Evolutionary conservation across 2,329 filamentous ascomycete species (phyloP).

Genomic region (Orbilia javanica): DNA sequence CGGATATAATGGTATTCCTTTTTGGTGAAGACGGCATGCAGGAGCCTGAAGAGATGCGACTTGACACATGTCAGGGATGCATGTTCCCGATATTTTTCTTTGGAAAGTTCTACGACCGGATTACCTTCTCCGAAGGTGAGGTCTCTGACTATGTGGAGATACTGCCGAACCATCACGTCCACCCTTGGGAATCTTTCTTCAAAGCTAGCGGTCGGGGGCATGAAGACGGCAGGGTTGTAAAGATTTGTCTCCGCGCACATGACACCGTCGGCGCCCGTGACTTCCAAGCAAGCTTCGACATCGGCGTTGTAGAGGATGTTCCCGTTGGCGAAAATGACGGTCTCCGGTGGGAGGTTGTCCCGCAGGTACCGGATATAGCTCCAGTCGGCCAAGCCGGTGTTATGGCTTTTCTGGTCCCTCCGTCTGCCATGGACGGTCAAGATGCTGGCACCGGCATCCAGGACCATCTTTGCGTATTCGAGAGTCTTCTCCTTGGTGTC

Average conservation of each 20-base stretch:
- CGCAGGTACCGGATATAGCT: slow-evolving; percentile 82
- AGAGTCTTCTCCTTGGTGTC: slow-evolving; percentile 89
- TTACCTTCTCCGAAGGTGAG: slow-evolving; percentile 38
- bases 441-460: slow-evolving; percentile 89
- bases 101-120: slow-evolving; percentile 41
- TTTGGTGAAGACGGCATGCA: slow-evolving; percentile 80
- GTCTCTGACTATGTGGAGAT: slow-evolving; percentile 82
- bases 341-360: slow-evolving; percentile 84
- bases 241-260: slow-evolving; percentile 98
- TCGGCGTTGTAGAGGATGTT: slow-evolving; percentile 88
- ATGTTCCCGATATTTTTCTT: slow-evolving; percentile 64
- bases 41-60: slow-evolving; percentile 90
- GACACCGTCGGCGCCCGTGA: slow-evolving; percentile 88
- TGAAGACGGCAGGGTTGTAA: slow-evolving; percentile 90
- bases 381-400: slow-evolving; percentile 96
- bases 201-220: slow-evolving; percentile 74
- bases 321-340: slow-evolving; percentile 95
- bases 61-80: slow-evolving; percentile 85
- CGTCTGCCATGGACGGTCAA: slow-evolving; percentile 90
- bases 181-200: slow-evolving; percentile 88
- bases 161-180: slow-evolving; percentile 87
- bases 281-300: slow-evolving; percentile 80
- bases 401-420: slow-evolving; percentile 93
- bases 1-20: slow-evolving; percentile 80
- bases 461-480: slow-evolving; percentile 86